Percentiles rank a stretch among this genome's conserved stretches.
Conservation (phyloP, 108 stramenopile species). For the Mediolabrus comicus region DNA sequence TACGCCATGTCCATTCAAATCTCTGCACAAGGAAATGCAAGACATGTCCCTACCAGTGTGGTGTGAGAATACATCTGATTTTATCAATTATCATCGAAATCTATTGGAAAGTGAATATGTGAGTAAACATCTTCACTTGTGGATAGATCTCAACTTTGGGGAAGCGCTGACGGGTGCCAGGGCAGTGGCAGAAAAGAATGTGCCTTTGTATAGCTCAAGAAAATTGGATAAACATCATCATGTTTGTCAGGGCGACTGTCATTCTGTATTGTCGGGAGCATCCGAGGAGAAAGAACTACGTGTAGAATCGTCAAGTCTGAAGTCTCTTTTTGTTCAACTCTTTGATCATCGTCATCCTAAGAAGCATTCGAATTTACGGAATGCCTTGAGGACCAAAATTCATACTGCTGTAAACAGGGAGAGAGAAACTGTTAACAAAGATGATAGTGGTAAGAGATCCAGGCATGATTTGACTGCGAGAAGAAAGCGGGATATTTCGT, state of each 20-base stretch:
- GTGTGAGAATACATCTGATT: constrained; percentile 29
- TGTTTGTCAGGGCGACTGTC: constrained; percentile 17
- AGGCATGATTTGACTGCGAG: constrained; percentile 2
- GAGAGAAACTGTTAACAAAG: not conserved
- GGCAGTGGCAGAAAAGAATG: constrained; percentile 63
- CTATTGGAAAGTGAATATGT: constrained; percentile 58
- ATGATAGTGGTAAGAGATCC: too few species aligned
- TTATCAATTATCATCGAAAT: constrained; percentile 50
- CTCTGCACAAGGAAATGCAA: constrained; percentile 37
- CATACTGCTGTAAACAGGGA: not conserved
- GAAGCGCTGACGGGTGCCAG: constrained; percentile 49
- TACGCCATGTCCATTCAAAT: constrained; percentile 47
- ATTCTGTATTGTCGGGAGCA: constrained; percentile 1
- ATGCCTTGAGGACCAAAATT: not conserved
- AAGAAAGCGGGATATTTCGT: constrained; percentile 20
- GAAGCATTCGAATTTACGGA: constrained; percentile 6
- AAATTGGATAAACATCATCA: not conserved
- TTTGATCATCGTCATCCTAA: constrained; percentile 17
- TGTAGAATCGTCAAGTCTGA: not conserved
- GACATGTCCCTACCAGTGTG: constrained; percentile 37
- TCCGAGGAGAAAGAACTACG: not conserved
- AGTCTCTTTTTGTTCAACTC: constrained; percentile 28
- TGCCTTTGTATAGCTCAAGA: constrained; percentile 24
- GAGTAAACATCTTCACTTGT: constrained; percentile 52
- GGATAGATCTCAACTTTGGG: constrained; percentile 76